These are phyloP conservation scores for Stephania cephalantha DNA, from an alignment of 164 flowering plant genomes.

Conservation along the genomic window DNA sequence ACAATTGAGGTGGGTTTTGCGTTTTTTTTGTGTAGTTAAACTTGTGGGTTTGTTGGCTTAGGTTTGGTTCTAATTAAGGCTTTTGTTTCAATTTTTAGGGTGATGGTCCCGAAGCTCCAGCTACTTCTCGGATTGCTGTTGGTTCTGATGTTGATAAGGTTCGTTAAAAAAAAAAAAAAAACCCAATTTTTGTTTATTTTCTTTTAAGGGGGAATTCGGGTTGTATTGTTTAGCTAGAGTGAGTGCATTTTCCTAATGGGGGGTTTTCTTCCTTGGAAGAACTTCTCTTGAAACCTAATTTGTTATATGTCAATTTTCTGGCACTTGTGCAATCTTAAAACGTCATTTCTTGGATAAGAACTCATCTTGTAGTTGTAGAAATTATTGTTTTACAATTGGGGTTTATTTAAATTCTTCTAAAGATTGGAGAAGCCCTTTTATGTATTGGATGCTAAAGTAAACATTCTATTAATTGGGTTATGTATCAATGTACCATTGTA, in stretches of 20 bases:
- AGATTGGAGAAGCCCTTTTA: too few species aligned
- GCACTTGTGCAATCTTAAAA: neutral
- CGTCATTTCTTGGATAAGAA: too few species aligned
- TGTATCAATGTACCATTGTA: neutral
- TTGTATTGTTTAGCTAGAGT: too few species aligned
- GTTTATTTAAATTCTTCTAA: too few species aligned
- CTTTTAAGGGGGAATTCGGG: too few species aligned
- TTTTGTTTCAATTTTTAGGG: slow-evolving; percentile 20
- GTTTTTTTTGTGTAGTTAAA: neutral
- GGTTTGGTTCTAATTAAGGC: neutral
- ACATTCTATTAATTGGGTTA: neutral
- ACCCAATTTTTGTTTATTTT: too few species aligned
- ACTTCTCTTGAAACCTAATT: neutral
- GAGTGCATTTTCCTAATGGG: too few species aligned
- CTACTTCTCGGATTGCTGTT: slow-evolving; percentile 31
- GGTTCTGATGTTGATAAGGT: slow-evolving; percentile 61
- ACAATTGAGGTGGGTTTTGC: slow-evolving; percentile 29
- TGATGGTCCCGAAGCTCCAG: slow-evolving; percentile 36
- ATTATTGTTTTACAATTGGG: too few species aligned
- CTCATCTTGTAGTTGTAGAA: too few species aligned
- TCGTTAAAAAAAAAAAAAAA: neutral
- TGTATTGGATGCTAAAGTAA: neutral
- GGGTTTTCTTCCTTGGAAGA: neutral
- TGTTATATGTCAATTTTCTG: neutral
- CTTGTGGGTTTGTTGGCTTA: neutral